Percentiles rank a stretch among this genome's conserved stretches.
These are phyloP conservation scores for Colletotrichum karsti DNA, from an alignment of 2,329 filamentous ascomycete species.

Conservation along the genomic window DNA sequence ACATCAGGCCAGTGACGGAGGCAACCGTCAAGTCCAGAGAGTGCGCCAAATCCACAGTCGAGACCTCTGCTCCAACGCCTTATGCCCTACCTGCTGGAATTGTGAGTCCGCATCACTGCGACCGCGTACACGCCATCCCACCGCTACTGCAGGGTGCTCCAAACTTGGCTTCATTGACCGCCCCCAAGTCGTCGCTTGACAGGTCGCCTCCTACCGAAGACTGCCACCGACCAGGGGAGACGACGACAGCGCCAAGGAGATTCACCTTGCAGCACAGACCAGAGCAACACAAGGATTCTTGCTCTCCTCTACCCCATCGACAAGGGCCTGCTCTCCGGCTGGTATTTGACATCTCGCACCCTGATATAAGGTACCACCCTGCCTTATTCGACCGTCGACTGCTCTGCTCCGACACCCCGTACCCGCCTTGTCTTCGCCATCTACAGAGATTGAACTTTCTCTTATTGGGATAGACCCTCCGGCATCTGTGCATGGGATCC, in stretches of 20 bases:
- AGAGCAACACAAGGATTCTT: constrained; percentile 24
- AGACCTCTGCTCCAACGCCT: no score
- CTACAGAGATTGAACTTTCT: background rate
- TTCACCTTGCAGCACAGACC: constrained; percentile 22
- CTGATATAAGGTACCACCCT: constrained; percentile 10
- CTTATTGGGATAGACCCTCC: background rate
- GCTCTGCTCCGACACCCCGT: background rate
- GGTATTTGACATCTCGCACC: constrained; percentile 17
- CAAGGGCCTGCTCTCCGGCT: background rate
- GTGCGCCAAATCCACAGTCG: background rate
- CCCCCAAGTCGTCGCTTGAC: constrained; percentile 19
- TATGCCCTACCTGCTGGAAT: background rate
- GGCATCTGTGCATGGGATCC: background rate
- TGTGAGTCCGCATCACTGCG: no score
- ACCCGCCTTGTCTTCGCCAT: background rate
- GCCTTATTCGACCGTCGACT: background rate
- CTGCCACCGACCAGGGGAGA: constrained; percentile 8
- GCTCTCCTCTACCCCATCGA: background rate
- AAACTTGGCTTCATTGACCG: constrained; percentile 24
- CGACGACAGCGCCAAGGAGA: constrained; percentile 13
- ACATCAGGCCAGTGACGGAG: no score
- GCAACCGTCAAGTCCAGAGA: background rate
- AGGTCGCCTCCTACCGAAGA: constrained; percentile 21
- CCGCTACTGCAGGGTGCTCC: background rate
- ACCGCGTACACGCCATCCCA: background rate